These are phyloP conservation scores for Toxoplasma gondii DNA, from an alignment of 169 alveolate genomes.

Conservation along the genomic window DNA sequence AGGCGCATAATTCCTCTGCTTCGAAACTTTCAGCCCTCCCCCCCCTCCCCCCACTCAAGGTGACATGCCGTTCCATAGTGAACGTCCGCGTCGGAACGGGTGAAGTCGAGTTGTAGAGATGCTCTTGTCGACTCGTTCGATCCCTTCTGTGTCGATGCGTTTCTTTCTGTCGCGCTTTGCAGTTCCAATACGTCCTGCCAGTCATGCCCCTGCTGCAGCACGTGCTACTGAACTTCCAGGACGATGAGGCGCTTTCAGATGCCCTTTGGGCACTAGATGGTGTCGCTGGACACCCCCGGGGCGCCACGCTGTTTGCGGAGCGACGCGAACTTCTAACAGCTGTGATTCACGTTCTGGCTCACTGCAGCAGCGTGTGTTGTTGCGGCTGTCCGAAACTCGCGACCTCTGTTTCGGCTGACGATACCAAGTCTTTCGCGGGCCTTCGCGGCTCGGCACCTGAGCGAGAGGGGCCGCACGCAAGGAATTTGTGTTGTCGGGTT, in stretches of 20 bases:
- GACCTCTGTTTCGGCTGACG: neutral
- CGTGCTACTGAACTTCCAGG: conserved; percentile 18
- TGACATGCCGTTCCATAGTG: too few relatives aligned
- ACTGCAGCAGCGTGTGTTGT: conserved; percentile 53
- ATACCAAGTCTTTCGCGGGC: neutral
- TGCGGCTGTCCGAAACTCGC: neutral
- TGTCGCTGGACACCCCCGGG: conserved; percentile 42
- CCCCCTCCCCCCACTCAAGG: too few relatives aligned
- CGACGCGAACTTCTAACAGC: conserved; percentile 34
- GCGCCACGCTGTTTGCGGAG: conserved; percentile 49
- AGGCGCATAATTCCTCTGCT: too few relatives aligned
- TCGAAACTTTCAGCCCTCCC: too few relatives aligned
- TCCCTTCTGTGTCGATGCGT: neutral
- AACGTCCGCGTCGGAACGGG: too few relatives aligned
- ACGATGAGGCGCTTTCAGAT: conserved; percentile 53
- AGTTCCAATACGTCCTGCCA: conserved; percentile 33
- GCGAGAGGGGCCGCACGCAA: neutral
- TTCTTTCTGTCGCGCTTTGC: neutral
- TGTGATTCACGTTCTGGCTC: conserved; percentile 54
- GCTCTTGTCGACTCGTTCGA: too few relatives aligned
- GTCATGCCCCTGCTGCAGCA: conserved; percentile 53
- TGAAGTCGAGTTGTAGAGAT: too few relatives aligned
- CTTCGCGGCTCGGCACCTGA: neutral
- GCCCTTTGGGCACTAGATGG: conserved; percentile 63
- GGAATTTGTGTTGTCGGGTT: conserved; percentile 39